Conservation (phyloP, 176 grass and related monocot species). For the Ensete ventricosum region DNA sequence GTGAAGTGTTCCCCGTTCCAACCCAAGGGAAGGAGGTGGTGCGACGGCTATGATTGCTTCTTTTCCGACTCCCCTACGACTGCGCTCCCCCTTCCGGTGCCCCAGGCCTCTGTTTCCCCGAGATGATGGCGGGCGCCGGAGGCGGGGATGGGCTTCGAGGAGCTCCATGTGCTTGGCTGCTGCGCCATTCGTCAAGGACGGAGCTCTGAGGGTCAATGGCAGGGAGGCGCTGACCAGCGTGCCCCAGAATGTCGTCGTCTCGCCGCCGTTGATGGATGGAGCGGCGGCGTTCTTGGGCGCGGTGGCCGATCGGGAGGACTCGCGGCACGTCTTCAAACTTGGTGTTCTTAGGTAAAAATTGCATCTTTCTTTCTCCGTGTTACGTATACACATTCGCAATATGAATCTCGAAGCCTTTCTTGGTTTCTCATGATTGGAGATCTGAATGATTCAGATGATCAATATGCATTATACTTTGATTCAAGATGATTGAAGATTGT, state of each 20-base stretch:
- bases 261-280: background rate
- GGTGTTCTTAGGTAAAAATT: constrained; percentile 11
- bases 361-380: background rate
- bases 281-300: constrained; percentile 16
- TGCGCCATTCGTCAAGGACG: constrained; percentile 12
- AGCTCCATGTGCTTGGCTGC: constrained; percentile 3
- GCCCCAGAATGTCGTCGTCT: constrained; percentile 14
- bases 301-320: constrained; percentile 1
- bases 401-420: background rate
- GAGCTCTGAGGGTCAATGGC: constrained; percentile 15
- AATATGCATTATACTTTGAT: too few species aligned
- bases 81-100: background rate
- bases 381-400: background rate
- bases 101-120: background rate
- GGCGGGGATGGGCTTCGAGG: background rate
- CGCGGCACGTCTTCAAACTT: constrained; percentile 21
- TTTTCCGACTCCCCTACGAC: background rate
- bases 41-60: background rate
- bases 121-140: background rate
- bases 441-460: too few species aligned
- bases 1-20: background rate
- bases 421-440: background rate
- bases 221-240: constrained; percentile 1
- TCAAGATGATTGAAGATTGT: too few species aligned
- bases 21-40: background rate